Conservation (phyloP, 768 basidiomycete species). For the Lactifluus volemus region DNA sequence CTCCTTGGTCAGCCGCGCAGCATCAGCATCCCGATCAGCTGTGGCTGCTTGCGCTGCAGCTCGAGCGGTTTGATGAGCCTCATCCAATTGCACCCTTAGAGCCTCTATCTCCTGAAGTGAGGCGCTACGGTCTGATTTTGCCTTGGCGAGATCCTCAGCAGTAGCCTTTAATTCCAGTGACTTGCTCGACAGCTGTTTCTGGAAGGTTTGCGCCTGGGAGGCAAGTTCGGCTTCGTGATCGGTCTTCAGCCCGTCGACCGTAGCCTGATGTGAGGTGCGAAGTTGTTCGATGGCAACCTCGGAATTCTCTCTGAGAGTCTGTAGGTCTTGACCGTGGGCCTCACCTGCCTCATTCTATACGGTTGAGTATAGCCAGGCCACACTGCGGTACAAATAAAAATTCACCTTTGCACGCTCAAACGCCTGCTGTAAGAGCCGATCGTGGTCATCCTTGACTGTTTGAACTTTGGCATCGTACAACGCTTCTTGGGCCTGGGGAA, state of each 20-base stretch:
- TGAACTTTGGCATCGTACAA: constrained; percentile 61
- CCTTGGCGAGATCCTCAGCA: constrained; percentile 71
- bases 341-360: constrained; percentile 61
- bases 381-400: not conserved
- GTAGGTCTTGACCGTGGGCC: constrained; percentile 60
- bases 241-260: constrained; percentile 50
- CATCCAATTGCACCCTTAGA: constrained; percentile 57
- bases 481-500: constrained; percentile 53
- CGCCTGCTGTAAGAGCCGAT: constrained; percentile 51
- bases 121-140: constrained; percentile 50
- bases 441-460: constrained; percentile 56
- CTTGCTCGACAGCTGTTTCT: constrained; percentile 55
- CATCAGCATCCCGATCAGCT: constrained; percentile 44
- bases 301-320: constrained; percentile 58
- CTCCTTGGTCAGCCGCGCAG: constrained; percentile 48
- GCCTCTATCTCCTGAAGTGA: constrained; percentile 46
- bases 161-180: constrained; percentile 76
- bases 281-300: constrained; percentile 62
- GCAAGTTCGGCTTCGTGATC: constrained; percentile 59
- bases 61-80: constrained; percentile 41
- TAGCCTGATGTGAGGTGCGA: constrained; percentile 47
- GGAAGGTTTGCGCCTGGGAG: constrained; percentile 43
- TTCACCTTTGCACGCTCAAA: constrained; percentile 73
- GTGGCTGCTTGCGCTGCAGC: constrained; percentile 28
- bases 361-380: constrained; percentile 9